Conservation (phyloP, 1,139 yeast genomes). For the Geotrichum reessii region DNA sequence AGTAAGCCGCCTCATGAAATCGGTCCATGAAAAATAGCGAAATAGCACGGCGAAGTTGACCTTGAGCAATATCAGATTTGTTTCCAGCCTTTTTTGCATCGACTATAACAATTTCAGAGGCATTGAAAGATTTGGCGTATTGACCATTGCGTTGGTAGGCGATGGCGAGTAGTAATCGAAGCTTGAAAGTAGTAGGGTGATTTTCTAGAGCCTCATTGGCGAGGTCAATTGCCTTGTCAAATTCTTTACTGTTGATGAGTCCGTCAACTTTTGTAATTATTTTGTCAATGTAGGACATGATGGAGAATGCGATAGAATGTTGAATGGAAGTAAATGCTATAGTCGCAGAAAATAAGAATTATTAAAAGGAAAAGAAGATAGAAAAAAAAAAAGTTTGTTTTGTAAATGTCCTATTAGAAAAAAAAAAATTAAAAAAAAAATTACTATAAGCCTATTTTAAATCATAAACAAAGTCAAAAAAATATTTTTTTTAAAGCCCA, state of each 20-base stretch:
- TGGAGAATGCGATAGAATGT: neutral
- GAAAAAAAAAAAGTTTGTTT: neutral
- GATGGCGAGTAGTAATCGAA: constrained; percentile 37
- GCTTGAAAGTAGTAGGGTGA: constrained; percentile 44
- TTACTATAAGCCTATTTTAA: neutral
- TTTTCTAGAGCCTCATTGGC: constrained; percentile 36
- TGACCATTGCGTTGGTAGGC: constrained; percentile 51
- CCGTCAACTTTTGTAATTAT: neutral
- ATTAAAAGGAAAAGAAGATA: neutral
- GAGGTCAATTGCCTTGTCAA: constrained; percentile 37
- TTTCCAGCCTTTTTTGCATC: constrained; percentile 51
- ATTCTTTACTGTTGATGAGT: constrained; percentile 23
- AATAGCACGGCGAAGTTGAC: constrained; percentile 52
- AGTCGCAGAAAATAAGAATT: neutral
- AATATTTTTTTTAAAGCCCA: neutral
- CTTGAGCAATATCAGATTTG: constrained; percentile 49
- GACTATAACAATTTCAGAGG: constrained; percentile 51
- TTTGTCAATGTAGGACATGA: neutral
- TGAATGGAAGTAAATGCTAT: neutral
- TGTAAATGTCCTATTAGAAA: no score
- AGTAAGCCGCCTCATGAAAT: constrained; percentile 13
- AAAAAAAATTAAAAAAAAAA: neutral
- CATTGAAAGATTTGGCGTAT: constrained; percentile 47
- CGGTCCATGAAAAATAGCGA: constrained; percentile 10
- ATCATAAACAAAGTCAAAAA: neutral